These are phyloP conservation scores for Bidens hawaiensis DNA, from an alignment of 140 eudicot species.

Conservation along the genomic window DNA sequence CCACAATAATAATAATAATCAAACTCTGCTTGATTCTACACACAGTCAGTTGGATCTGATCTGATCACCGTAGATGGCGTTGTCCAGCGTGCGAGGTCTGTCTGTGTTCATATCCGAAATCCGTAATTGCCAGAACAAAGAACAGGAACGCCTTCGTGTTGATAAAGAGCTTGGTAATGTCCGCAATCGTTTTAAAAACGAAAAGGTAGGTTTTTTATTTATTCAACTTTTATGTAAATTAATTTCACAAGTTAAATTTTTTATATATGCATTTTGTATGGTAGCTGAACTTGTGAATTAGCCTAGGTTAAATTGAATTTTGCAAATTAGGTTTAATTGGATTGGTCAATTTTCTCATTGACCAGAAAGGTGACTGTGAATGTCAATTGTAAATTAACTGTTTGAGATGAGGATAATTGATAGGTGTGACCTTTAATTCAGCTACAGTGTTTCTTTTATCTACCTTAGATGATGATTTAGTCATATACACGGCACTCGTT, in stretches of 20 bases:
- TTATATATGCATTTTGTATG: not conserved
- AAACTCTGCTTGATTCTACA: not conserved
- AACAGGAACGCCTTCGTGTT: constrained; percentile 88
- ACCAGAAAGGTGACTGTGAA: too few relatives aligned
- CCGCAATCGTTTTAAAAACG: constrained; percentile 84
- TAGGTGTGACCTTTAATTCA: constrained; percentile 4
- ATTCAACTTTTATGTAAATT: not conserved
- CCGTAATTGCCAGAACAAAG: constrained; percentile 97
- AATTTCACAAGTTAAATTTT: not conserved
- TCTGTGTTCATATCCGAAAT: constrained; percentile 95
- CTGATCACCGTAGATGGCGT: constrained; percentile 60
- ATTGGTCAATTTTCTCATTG: constrained; percentile 19
- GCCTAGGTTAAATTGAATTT: constrained; percentile 22
- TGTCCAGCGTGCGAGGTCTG: constrained; percentile 97
- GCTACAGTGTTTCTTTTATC: not conserved
- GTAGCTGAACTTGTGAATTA: constrained; percentile 15
- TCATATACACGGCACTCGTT: not conserved
- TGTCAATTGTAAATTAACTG: not conserved
- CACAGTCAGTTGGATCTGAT: constrained; percentile 47
- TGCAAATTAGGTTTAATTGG: constrained; percentile 23
- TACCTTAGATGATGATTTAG: constrained; percentile 3
- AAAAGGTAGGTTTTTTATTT: constrained; percentile 44
- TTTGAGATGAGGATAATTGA: not conserved
- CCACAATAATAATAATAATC: too few relatives aligned
- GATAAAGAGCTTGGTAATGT: constrained; percentile 96